Conservation (phyloP, 2,329 filamentous ascomycete species). For the Basipetospora chlamydospora region DNA sequence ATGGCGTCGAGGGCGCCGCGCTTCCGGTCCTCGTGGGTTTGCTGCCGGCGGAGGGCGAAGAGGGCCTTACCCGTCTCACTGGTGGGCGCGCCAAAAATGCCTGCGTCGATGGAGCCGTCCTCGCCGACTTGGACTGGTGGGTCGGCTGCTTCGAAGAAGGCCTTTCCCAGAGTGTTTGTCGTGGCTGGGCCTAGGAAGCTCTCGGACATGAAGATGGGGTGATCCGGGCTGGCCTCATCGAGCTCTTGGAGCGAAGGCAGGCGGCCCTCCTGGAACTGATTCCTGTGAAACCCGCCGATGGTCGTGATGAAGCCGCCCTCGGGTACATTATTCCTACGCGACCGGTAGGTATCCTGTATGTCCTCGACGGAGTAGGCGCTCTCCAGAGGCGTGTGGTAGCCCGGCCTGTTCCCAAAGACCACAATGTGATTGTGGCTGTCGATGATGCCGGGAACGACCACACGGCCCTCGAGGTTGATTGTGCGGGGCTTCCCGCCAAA, state of each 20-base stretch:
- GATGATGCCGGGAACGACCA: not conserved
- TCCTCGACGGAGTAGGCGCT: not conserved
- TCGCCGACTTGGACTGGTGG: not conserved
- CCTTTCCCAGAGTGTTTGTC: not conserved
- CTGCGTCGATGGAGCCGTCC: not conserved
- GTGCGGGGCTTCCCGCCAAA: not conserved
- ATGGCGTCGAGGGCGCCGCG: not conserved
- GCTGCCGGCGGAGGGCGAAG: not conserved
- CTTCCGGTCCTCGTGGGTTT: not conserved
- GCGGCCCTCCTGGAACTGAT: not conserved
- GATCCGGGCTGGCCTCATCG: not conserved
- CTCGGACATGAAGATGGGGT: not conserved
- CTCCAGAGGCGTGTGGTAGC: not conserved
- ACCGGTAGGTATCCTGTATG: not conserved
- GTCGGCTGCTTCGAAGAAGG: not conserved
- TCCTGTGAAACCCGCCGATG: not conserved
- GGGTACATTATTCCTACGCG: not conserved
- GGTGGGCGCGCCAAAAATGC: not conserved
- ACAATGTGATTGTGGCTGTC: constrained; percentile 1
- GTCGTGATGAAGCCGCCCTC: not conserved
- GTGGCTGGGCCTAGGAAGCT: not conserved
- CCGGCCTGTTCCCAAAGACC: not conserved
- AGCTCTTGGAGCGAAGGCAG: not conserved
- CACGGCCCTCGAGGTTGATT: not conserved
- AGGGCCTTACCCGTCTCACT: not conserved